Evolutionary conservation across 73 alveolate genomes (phyloP).

Genomic region (Blepharisma stoltei): DNA sequence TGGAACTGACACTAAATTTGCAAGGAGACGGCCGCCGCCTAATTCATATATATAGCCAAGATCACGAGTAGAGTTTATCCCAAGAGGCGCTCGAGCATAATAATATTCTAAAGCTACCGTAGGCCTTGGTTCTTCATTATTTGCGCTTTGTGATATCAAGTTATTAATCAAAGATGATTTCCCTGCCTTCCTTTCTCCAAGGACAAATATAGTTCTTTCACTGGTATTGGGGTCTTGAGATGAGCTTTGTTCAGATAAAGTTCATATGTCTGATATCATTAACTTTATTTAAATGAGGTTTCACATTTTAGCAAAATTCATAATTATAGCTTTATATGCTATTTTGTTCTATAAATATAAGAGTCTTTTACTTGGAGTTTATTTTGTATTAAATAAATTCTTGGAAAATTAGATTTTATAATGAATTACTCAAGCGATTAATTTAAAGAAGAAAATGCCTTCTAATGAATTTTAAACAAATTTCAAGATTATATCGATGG

Average conservation of each 20-base stretch:
- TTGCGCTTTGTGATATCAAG: neutral
- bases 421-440: too few relatives aligned
- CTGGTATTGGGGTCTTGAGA: neutral
- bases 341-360: too few relatives aligned
- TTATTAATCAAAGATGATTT: conserved; percentile 16
- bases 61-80: neutral
- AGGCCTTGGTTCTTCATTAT: conserved; percentile 1
- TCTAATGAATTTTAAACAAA: too few relatives aligned
- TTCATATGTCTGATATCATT: conserved; percentile 23
- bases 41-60: conserved; percentile 52
- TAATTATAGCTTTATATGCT: too few relatives aligned
- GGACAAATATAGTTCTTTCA: conserved; percentile 5
- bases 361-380: too few relatives aligned
- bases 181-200: conserved; percentile 30
- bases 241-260: neutral
- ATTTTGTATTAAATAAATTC: too few relatives aligned
- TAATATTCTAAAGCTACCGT: conserved; percentile 29
- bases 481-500: too few relatives aligned
- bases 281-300: too few relatives aligned
- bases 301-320: too few relatives aligned
- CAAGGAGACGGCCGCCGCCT: conserved; percentile 58
- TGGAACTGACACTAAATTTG: conserved; percentile 43
- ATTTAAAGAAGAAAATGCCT: too few relatives aligned
- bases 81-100: neutral
- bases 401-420: too few relatives aligned